phyloP scores from a whole-genome alignment of 2,329 filamentous ascomycete genomes.

The Epichloe scottii region DNA sequence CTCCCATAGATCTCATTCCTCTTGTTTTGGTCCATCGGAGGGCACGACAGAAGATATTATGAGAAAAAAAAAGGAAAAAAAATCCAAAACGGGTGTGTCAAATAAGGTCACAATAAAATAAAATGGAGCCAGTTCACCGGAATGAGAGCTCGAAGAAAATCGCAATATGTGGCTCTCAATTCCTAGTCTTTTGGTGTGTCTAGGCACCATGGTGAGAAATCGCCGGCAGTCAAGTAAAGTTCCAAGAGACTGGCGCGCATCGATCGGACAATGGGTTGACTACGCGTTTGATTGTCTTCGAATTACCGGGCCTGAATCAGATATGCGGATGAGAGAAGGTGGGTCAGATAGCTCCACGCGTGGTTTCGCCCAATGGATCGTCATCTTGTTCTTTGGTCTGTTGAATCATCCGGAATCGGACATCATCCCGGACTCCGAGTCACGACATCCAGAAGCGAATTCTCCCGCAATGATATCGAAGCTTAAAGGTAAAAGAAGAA shows the following conservation, averaged over 20 bases:
- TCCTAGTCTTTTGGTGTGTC: background rate
- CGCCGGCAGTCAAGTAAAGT: background rate
- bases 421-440: background rate
- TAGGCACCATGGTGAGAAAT: background rate
- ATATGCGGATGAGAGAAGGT: background rate
- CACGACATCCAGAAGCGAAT: constrained; percentile 4
- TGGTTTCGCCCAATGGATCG: background rate
- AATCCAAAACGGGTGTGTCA: background rate
- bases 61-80: constrained; percentile 1
- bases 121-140: constrained; percentile 1
- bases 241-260: background rate
- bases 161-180: background rate
- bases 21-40: background rate
- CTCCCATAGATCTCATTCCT: background rate
- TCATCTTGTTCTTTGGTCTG: background rate
- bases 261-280: background rate
- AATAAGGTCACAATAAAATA: background rate
- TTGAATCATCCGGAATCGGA: background rate
- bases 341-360: background rate
- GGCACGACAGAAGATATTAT: constrained; percentile 1
- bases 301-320: background rate
- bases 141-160: constrained; percentile 4
- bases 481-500: constrained; percentile 4
- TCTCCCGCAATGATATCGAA: constrained; percentile 23
- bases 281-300: background rate